A percentile compares a stretch with the other conserved stretches of the same genome.
Conservation (phyloP, 352 stramenopile species). For the Blastocystis sp. region DNA sequence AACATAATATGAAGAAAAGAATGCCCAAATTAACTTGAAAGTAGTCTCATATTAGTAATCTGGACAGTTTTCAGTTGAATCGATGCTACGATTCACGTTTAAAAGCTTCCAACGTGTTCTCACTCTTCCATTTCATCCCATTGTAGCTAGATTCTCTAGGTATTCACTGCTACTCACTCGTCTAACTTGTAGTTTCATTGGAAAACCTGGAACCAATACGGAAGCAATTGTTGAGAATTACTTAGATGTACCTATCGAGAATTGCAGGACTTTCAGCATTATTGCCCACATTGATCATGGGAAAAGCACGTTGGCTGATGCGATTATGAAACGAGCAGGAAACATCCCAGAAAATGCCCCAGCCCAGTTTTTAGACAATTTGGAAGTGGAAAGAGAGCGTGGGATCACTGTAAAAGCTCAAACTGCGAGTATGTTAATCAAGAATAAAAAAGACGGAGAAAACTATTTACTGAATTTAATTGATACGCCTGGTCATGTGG, state of each 20-base stretch:
- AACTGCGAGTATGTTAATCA: slow-evolving; percentile 91
- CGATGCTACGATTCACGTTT: no score
- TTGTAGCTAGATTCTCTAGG: neutral
- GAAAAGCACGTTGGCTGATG: slow-evolving; percentile 83
- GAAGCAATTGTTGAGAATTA: slow-evolving; percentile 36
- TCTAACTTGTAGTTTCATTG: slow-evolving; percentile 8
- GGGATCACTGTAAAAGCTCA: slow-evolving; percentile 98
- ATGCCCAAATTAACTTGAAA: no score
- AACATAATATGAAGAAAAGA: no score
- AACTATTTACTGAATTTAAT: slow-evolving; percentile 93
- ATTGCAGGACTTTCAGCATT: slow-evolving; percentile 84
- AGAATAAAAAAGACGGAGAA: slow-evolving; percentile 1
- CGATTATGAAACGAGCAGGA: slow-evolving; percentile 82
- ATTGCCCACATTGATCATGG: slow-evolving; percentile 87
- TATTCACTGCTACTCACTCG: neutral
- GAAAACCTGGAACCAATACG: slow-evolving; percentile 43
- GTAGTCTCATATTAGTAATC: no score
- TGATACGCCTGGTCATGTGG: slow-evolving; percentile 92
- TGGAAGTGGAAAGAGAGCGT: slow-evolving; percentile 87
- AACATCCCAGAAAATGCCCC: slow-evolving; percentile 69
- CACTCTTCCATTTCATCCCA: neutral
- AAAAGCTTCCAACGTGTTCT: no score
- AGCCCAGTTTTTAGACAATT: slow-evolving; percentile 52
- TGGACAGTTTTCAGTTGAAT: no score
- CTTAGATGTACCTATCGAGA: slow-evolving; percentile 74